Conservation (phyloP, 768 basidiomycete genomes). For the Tricholoma bakamatsutake region DNA sequence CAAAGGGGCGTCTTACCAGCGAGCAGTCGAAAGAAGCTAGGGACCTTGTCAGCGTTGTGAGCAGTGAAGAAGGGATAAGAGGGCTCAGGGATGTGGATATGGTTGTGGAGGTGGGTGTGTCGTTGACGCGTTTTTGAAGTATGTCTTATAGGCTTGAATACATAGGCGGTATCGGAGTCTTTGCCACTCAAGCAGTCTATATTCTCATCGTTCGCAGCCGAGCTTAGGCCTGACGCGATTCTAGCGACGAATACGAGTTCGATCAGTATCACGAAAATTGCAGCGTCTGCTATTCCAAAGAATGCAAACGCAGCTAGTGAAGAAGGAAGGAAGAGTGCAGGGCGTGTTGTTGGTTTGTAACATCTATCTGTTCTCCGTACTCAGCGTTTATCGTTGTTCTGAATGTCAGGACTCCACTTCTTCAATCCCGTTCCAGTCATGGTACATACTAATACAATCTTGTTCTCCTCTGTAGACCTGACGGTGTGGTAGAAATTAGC, state of each 20-base stretch:
- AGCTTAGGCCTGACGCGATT: slow-evolving; percentile 68
- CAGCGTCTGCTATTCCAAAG: slow-evolving; percentile 64
- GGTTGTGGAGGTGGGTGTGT: slow-evolving; percentile 71
- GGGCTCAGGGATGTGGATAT: slow-evolving; percentile 79
- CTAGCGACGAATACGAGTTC: slow-evolving; percentile 92
- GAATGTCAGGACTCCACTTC: slow-evolving; percentile 70
- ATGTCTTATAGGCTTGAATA: background rate
- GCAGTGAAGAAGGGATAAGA: slow-evolving; percentile 40
- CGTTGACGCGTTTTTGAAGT: background rate
- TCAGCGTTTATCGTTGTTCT: background rate
- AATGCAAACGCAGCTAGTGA: slow-evolving; percentile 54
- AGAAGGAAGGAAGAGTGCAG: slow-evolving; percentile 56
- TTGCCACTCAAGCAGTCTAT: slow-evolving; percentile 72
- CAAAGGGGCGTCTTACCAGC: slow-evolving; percentile 68
- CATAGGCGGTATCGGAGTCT: slow-evolving; percentile 82
- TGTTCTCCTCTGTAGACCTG: background rate
- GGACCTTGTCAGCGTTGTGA: slow-evolving; percentile 57
- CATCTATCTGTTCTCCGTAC: background rate
- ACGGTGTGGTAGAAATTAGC: slow-evolving; percentile 65
- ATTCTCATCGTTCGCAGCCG: slow-evolving; percentile 63
- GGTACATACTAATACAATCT: slow-evolving; percentile 38
- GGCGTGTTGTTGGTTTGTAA: slow-evolving; percentile 73
- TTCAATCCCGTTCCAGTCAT: slow-evolving; percentile 98
- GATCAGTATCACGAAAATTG: slow-evolving; percentile 93
- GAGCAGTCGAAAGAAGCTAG: slow-evolving; percentile 71